These are phyloP conservation scores for Fusarium marasasianum DNA, from an alignment of 2,329 filamentous ascomycete species.

Conservation along the genomic window DNA sequence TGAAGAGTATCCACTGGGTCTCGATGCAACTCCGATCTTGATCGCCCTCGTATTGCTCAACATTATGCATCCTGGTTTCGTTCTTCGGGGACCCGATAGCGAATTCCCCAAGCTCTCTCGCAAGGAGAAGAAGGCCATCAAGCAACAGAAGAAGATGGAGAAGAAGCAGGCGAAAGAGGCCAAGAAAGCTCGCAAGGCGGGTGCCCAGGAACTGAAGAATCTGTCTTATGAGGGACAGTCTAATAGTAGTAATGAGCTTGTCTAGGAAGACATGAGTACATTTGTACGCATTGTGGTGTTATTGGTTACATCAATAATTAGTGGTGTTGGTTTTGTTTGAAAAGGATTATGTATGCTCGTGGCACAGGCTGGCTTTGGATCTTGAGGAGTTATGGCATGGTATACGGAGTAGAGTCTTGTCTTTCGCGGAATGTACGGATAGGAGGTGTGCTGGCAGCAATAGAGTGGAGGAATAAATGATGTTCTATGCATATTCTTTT, in stretches of 20 bases:
- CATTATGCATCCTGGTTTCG: constrained; percentile 57
- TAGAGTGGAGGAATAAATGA: constrained; percentile 10
- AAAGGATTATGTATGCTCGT: background rate
- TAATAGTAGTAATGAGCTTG: constrained; percentile 4
- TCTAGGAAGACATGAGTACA: background rate
- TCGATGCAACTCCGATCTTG: constrained; percentile 66
- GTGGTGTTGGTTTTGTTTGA: background rate
- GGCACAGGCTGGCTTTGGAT: background rate
- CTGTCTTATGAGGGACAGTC: constrained; percentile 13
- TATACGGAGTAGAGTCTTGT: background rate
- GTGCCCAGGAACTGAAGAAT: constrained; percentile 26
- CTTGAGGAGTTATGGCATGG: background rate
- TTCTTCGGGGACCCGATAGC: constrained; percentile 56
- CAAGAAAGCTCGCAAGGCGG: constrained; percentile 37
- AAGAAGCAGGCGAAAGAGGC: constrained; percentile 36
- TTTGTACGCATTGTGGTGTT: background rate
- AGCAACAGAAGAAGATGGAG: constrained; percentile 48
- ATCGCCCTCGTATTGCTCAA: constrained; percentile 55
- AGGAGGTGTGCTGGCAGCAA: background rate
- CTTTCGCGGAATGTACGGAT: background rate
- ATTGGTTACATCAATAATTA: background rate
- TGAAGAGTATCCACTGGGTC: constrained; percentile 61
- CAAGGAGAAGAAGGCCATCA: constrained; percentile 56
- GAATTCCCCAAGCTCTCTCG: constrained; percentile 55
- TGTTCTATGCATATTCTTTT: background rate